Evolutionary conservation across 1,284 basidiomycete genomes (phyloP).

Genomic region (Vanrija pseudolonga): DNA sequence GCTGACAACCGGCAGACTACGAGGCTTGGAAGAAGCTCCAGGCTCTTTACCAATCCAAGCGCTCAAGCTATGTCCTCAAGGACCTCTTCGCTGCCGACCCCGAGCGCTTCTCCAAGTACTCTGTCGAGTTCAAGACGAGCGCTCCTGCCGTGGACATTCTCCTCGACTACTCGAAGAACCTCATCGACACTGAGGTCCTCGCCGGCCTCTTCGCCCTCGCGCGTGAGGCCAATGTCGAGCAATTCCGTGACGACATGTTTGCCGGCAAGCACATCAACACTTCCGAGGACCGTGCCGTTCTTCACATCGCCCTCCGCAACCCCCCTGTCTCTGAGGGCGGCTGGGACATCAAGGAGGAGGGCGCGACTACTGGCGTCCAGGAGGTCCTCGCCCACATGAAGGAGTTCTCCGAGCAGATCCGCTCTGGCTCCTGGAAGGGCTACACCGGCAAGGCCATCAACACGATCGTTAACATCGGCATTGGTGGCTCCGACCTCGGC

Average conservation of each 20-base stretch:
- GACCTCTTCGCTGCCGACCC: constrained; percentile 89
- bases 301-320: constrained; percentile 92
- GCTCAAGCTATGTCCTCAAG: constrained; percentile 73
- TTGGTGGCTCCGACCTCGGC: constrained; percentile 95
- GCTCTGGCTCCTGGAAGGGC: constrained; percentile 87
- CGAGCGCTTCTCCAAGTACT: constrained; percentile 77
- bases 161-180: constrained; percentile 95
- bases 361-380: constrained; percentile 71
- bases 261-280: constrained; percentile 96
- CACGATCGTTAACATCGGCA: constrained; percentile 97
- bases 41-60: constrained; percentile 71
- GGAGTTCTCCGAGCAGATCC: constrained; percentile 78
- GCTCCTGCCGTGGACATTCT: constrained; percentile 70
- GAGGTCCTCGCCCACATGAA: constrained; percentile 88
- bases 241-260: constrained; percentile 88
- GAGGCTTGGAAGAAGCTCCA: constrained; percentile 88
- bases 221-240: constrained; percentile 80
- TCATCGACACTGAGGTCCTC: constrained; percentile 83
- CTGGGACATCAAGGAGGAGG: constrained; percentile 68
- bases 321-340: constrained; percentile 56
- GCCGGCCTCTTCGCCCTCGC: constrained; percentile 72
- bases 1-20: constrained; percentile 60
- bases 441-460: constrained; percentile 95
- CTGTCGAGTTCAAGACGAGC: constrained; percentile 67
- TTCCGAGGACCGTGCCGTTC: constrained; percentile 91